A percentile compares a stretch with the other conserved stretches of the same genome.
These are phyloP conservation scores for Terana coerulea DNA, from an alignment of 768 basidiomycete species.

Conservation along the genomic window DNA sequence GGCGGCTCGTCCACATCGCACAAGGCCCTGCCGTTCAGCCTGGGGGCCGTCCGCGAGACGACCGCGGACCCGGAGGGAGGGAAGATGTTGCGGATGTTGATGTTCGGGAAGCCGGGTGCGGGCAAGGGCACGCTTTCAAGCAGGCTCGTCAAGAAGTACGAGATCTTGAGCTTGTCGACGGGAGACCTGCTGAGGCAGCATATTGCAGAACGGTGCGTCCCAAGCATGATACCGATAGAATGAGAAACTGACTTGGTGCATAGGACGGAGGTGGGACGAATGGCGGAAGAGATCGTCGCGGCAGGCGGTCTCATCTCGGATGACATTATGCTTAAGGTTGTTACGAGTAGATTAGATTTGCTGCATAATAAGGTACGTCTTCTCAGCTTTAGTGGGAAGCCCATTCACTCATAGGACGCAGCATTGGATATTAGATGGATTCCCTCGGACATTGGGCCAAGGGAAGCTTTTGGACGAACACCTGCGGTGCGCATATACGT, in stretches of 20 bases:
- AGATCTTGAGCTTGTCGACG: conserved; percentile 72
- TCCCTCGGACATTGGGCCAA: conserved; percentile 86
- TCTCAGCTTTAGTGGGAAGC: neutral
- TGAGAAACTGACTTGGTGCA: neutral
- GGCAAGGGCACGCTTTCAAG: conserved; percentile 83
- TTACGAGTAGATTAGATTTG: conserved; percentile 65
- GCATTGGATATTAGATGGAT: conserved; percentile 94
- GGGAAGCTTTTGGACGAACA: conserved; percentile 74
- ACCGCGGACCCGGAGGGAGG: conserved; percentile 14
- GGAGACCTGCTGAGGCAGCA: conserved; percentile 86
- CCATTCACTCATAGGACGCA: conserved; percentile 25
- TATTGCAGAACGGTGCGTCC: conserved; percentile 55
- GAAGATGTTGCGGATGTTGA: conserved; percentile 55
- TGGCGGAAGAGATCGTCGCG: conserved; percentile 78
- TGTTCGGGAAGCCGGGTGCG: conserved; percentile 80
- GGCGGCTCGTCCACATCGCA: conserved; percentile 28
- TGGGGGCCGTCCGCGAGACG: conserved; percentile 38
- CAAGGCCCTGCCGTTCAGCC: conserved; percentile 43
- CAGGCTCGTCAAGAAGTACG: conserved; percentile 75
- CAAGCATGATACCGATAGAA: conserved; percentile 1
- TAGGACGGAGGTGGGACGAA: conserved; percentile 66
- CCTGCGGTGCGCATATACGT: conserved; percentile 48
- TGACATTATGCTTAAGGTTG: conserved; percentile 73
- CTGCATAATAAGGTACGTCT: conserved; percentile 60
- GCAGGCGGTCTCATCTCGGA: conserved; percentile 75